Percentiles rank a stretch among this genome's conserved stretches.
These are phyloP conservation scores for Trichoderma sp. DNA, from an alignment of 2,329 filamentous ascomycete species.

Conservation along the genomic window DNA sequence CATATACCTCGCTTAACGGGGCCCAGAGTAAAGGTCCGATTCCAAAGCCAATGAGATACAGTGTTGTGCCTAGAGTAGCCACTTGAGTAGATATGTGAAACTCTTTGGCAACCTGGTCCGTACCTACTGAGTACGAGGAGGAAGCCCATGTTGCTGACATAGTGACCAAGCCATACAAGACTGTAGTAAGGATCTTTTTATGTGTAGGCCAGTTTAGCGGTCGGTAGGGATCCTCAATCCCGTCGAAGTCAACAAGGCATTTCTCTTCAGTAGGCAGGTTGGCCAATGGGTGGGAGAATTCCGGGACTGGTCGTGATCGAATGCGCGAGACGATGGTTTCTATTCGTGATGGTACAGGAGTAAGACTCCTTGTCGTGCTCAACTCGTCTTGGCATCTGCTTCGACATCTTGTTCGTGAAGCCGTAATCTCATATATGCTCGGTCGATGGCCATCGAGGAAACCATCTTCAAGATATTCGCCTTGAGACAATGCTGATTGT, in stretches of 20 bases:
- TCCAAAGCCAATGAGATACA: conserved; percentile 50
- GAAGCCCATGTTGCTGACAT: conserved; percentile 52
- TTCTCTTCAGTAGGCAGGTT: conserved; percentile 41
- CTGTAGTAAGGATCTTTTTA: conserved; percentile 67
- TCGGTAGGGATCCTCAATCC: conserved; percentile 65
- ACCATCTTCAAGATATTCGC: not conserved
- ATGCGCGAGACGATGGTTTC: not conserved
- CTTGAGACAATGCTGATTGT: not conserved
- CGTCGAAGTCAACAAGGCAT: conserved; percentile 68
- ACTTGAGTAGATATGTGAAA: conserved; percentile 45
- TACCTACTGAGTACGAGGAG: conserved; percentile 57
- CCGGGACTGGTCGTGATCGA: not conserved
- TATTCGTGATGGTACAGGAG: not conserved
- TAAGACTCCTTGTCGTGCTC: not conserved
- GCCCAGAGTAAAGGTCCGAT: conserved; percentile 64
- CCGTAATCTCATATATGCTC: not conserved
- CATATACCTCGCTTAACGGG: conserved; percentile 62
- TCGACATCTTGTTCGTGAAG: not conserved
- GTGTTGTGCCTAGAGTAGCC: conserved; percentile 45
- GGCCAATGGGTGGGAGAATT: not conserved
- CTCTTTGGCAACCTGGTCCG: conserved; percentile 46
- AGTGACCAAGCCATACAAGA: conserved; percentile 41
- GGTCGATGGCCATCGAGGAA: not conserved
- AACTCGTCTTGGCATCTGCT: not conserved
- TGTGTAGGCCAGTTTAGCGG: conserved; percentile 68